Evolutionary conservation across 768 basidiomycete species (phyloP).

Genomic region (Termitomyces titanicus): DNA sequence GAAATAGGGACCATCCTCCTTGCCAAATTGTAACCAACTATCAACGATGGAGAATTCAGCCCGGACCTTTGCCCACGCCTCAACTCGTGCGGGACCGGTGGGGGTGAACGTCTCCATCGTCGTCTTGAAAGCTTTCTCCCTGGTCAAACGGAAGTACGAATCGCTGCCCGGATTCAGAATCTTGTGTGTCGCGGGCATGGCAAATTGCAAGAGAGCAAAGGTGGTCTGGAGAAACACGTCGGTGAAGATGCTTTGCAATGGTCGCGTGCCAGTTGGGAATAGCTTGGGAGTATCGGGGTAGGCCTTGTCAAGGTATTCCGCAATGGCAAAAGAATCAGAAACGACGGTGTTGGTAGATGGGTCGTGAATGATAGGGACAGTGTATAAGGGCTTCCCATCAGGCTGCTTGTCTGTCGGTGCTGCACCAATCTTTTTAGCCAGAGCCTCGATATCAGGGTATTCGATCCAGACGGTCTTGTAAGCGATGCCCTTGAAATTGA

Average conservation of each 20-base stretch:
- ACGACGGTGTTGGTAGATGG: slow-evolving; percentile 27
- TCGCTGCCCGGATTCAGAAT: slow-evolving; percentile 28
- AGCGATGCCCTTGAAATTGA: slow-evolving; percentile 30
- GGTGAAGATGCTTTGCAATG: slow-evolving; percentile 13
- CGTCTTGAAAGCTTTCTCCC: slow-evolving; percentile 23
- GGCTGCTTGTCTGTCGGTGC: slow-evolving; percentile 20
- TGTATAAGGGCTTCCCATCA: slow-evolving; percentile 30
- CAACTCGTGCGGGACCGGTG: slow-evolving; percentile 20
- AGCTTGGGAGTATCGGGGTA: slow-evolving; percentile 34
- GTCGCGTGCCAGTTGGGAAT: slow-evolving; percentile 24
- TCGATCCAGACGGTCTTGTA: slow-evolving; percentile 38
- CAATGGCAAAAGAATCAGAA: slow-evolving; percentile 35
- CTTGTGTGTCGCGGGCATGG: slow-evolving; percentile 15
- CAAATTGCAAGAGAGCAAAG: slow-evolving; percentile 6
- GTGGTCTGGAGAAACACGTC: not conserved
- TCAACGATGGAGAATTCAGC: slow-evolving; percentile 19
- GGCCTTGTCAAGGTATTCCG: slow-evolving; percentile 36
- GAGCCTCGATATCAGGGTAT: slow-evolving; percentile 34
- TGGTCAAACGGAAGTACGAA: slow-evolving; percentile 31
- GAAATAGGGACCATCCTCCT: slow-evolving; percentile 18
- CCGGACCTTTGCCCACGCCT: slow-evolving; percentile 24
- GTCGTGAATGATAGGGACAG: slow-evolving; percentile 38
- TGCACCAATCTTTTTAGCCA: slow-evolving; percentile 31
- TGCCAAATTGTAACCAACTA: slow-evolving; percentile 16
- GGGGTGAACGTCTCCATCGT: slow-evolving; percentile 30